Percentiles rank a stretch among this genome's conserved stretches.
Conservation (phyloP, 495 filamentous ascomycete genomes). For the Penicillium canariense region DNA sequence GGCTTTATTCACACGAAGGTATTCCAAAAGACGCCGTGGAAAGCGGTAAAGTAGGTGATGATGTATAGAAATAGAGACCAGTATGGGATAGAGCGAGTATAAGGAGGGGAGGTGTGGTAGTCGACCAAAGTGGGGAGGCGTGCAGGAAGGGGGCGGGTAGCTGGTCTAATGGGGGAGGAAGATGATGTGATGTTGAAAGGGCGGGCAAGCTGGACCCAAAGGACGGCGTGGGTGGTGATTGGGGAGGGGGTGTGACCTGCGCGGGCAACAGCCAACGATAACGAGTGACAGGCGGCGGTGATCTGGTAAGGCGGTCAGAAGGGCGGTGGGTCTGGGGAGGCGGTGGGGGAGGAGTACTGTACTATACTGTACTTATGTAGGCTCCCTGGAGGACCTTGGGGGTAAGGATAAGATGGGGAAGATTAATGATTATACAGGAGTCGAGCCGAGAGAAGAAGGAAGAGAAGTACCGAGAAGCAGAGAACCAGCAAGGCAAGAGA, state of each 20-base stretch:
- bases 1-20: conserved; percentile 1
- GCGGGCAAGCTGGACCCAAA: conserved; percentile 30
- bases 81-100: conserved; percentile 6
- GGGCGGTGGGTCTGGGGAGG: conserved; percentile 24
- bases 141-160: conserved; percentile 7
- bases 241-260: conserved; percentile 32
- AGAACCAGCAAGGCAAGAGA: not conserved
- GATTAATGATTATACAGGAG: not conserved
- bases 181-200: conserved; percentile 38
- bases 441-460: not conserved
- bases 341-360: not conserved
- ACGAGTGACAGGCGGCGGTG: conserved; percentile 32
- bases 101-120: not conserved
- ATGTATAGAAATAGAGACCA: conserved; percentile 10
- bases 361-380: too few species aligned
- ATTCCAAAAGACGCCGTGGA: conserved; percentile 9
- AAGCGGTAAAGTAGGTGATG: conserved; percentile 31
- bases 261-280: conserved; percentile 28
- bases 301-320: conserved; percentile 37
- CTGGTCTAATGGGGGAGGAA: conserved; percentile 20
- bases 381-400: not conserved
- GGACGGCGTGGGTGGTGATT: conserved; percentile 24
- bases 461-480: not conserved
- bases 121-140: conserved; percentile 9
- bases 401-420: not conserved